A percentile compares a stretch with the other conserved stretches of the same genome.
These are phyloP conservation scores for Gossypium schwendimanii DNA, from an alignment of 441 rosid species.

Conservation along the genomic window DNA sequence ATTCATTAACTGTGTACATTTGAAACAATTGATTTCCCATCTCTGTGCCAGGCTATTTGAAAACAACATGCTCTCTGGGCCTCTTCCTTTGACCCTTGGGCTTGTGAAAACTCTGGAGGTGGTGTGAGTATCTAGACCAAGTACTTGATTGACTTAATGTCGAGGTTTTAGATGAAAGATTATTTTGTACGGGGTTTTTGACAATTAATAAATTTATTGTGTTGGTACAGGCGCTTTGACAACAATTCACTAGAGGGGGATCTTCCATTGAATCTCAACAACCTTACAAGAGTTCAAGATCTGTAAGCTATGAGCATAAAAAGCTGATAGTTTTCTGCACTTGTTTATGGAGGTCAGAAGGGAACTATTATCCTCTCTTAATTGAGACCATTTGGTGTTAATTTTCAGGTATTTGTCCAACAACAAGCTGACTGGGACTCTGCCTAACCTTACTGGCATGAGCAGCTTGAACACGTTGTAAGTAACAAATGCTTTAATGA, in stretches of 20 bases:
- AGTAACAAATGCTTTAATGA: slow-evolving; percentile 18
- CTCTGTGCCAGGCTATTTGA: slow-evolving; percentile 52
- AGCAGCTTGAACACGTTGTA: slow-evolving; percentile 53
- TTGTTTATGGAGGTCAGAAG: neutral
- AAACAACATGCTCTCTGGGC: slow-evolving; percentile 45
- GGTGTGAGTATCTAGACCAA: slow-evolving; percentile 48
- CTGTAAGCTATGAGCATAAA: slow-evolving; percentile 43
- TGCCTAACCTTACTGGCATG: slow-evolving; percentile 61
- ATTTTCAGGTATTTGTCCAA: slow-evolving; percentile 60
- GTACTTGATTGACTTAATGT: neutral
- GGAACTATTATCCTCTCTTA: neutral
- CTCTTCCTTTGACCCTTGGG: slow-evolving; percentile 56
- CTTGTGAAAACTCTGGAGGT: slow-evolving; percentile 45
- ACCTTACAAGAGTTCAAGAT: slow-evolving; percentile 39
- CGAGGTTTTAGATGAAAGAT: neutral
- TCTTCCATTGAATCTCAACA: slow-evolving; percentile 47
- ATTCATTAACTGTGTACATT: neutral
- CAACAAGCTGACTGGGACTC: slow-evolving; percentile 42
- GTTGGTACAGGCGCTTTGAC: slow-evolving; percentile 57
- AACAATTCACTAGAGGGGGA: slow-evolving; percentile 41
- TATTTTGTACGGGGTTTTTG: neutral
- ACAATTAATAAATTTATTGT: neutral
- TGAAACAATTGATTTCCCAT: neutral
- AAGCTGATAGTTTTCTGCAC: neutral
- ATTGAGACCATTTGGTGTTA: neutral